Conservation (phyloP, 2,329 filamentous ascomycete genomes). For the Alternaria postmessia region DNA sequence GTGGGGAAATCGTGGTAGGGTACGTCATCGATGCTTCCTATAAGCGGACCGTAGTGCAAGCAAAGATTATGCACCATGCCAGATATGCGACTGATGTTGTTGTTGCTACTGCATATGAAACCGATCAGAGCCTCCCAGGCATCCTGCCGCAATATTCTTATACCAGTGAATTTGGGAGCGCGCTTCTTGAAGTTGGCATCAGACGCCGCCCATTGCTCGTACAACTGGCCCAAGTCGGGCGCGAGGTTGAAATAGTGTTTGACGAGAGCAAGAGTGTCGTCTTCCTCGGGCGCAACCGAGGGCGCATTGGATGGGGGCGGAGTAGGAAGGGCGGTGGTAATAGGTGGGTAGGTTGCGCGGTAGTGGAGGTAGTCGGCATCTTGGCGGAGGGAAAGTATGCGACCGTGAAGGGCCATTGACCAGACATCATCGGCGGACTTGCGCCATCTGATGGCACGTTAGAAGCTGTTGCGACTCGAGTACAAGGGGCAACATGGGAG, state of each 20-base stretch:
- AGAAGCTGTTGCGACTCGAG: conserved; percentile 11
- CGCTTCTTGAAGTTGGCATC: conserved; percentile 90
- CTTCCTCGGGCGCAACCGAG: conserved; percentile 51
- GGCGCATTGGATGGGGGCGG: conserved; percentile 51
- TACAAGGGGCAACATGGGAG: background rate
- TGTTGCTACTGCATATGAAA: conserved; percentile 99
- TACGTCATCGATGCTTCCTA: conserved; percentile 74
- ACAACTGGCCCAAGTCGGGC: conserved; percentile 77
- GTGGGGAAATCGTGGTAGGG: conserved; percentile 87
- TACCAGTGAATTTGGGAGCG: conserved; percentile 85
- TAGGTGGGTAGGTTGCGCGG: conserved; percentile 67
- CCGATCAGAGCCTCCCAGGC: conserved; percentile 93
- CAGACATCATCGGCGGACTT: conserved; percentile 82
- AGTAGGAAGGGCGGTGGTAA: conserved; percentile 46
- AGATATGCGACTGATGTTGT: conserved; percentile 93
- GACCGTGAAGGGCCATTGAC: conserved; percentile 86
- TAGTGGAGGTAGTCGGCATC: conserved; percentile 82
- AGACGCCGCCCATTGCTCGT: conserved; percentile 83
- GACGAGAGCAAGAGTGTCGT: conserved; percentile 79
- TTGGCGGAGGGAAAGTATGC: conserved; percentile 85
- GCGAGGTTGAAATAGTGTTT: conserved; percentile 86
- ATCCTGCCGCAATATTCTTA: conserved; percentile 92
- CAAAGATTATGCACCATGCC: conserved; percentile 98
- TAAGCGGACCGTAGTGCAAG: conserved; percentile 78
- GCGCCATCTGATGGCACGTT: conserved; percentile 71